Evolutionary conservation across 345 rosid species (phyloP).

Genomic region (Nephelium lappaceum): DNA sequence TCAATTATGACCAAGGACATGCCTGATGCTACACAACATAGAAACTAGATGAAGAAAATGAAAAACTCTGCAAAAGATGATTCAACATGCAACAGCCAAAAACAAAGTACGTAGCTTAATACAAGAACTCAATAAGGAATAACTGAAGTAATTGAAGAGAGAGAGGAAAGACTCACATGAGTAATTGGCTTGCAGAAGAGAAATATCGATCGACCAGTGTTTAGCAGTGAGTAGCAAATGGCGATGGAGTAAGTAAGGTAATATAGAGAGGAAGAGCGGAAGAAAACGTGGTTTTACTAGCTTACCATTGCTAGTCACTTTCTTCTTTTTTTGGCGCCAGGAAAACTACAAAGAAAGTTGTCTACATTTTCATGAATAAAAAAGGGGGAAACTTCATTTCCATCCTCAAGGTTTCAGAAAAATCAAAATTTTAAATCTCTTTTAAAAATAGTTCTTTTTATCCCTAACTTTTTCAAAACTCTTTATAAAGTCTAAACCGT

Average conservation of each 20-base stretch:
- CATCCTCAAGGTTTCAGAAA: too few species aligned
- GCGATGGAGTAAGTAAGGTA: not conserved
- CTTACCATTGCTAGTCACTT: conserved; percentile 9
- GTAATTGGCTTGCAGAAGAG: not conserved
- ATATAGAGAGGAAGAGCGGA: not conserved
- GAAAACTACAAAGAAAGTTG: not conserved
- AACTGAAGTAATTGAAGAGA: not conserved
- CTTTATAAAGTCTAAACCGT: too few species aligned
- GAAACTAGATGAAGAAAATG: too few species aligned
- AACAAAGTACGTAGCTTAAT: not conserved
- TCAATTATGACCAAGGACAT: not conserved
- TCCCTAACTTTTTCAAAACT: too few species aligned
- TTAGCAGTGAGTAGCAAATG: not conserved
- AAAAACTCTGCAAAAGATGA: not conserved
- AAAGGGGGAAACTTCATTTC: too few species aligned
- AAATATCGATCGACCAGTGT: not conserved
- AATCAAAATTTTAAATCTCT: too few species aligned
- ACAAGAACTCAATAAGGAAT: not conserved
- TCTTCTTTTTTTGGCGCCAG: not conserved
- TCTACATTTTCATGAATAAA: too few species aligned
- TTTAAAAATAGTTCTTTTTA: too few species aligned
- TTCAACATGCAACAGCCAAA: not conserved
- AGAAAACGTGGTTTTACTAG: not conserved
- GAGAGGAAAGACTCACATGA: not conserved
- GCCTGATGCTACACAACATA: too few species aligned